These are phyloP conservation scores for Fonsecaea multimorphosa DNA, from an alignment of 2,329 filamentous ascomycete genomes.

Conservation along the genomic window DNA sequence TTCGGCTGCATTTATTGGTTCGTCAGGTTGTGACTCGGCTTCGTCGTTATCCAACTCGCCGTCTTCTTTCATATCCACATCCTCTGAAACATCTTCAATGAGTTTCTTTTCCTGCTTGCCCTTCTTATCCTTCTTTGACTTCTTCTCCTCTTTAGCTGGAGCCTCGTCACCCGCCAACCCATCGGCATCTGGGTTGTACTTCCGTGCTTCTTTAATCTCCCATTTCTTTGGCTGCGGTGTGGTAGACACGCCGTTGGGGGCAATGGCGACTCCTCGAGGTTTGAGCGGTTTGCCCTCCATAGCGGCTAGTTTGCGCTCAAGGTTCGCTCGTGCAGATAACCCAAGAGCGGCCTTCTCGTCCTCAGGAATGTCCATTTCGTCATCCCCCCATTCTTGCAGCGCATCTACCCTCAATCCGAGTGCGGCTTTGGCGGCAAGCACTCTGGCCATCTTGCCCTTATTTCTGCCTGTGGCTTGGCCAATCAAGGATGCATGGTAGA, in stretches of 20 bases:
- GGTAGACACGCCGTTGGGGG: slow-evolving; percentile 70
- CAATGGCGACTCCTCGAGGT: slow-evolving; percentile 75
- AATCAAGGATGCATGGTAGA: slow-evolving; percentile 90
- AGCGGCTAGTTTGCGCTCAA: slow-evolving; percentile 56
- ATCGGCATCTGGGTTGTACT: slow-evolving; percentile 95
- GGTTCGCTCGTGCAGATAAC: slow-evolving; percentile 60
- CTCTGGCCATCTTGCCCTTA: slow-evolving; percentile 99
- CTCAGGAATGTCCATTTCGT: slow-evolving; percentile 70
- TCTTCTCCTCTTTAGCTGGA: slow-evolving; percentile 52
- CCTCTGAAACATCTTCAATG: slow-evolving; percentile 50
- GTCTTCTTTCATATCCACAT: slow-evolving; percentile 47
- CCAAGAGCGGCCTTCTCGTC: slow-evolving; percentile 87
- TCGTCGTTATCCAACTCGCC: slow-evolving; percentile 50
- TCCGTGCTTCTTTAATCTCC: slow-evolving; percentile 88
- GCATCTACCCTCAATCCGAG: slow-evolving; percentile 93
- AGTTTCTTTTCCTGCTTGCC: slow-evolving; percentile 45
- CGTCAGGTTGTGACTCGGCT: slow-evolving; percentile 49
- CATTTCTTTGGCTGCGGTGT: slow-evolving; percentile 72
- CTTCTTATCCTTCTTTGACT: slow-evolving; percentile 48
- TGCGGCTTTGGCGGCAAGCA: slow-evolving; percentile 91
- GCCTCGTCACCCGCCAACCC: slow-evolving; percentile 74
- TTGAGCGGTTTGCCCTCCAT: slow-evolving; percentile 91
- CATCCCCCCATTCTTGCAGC: slow-evolving; percentile 75
- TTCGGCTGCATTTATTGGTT: slow-evolving; percentile 52
- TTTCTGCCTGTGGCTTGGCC: slow-evolving; percentile 97